Evolutionary conservation across 371 early-diverging fungal genomes (phyloP).

Genomic region (Saksenaea vasiformis): DNA sequence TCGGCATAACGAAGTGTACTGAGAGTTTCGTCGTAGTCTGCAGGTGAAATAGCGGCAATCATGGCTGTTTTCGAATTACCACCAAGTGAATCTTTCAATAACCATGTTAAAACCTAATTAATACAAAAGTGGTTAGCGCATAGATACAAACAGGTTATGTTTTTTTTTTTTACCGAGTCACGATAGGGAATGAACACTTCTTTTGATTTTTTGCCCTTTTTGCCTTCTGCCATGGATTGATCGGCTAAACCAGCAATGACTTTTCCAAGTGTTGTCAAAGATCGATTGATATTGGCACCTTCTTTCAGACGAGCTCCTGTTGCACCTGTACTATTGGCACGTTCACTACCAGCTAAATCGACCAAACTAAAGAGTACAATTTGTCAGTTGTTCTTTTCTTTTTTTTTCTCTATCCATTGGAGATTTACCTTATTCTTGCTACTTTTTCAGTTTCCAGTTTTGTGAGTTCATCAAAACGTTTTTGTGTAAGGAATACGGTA

Average conservation of each 20-base stretch:
- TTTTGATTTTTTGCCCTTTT: slow-evolving; percentile 53
- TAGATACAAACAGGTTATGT: neutral
- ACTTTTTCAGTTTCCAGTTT: slow-evolving; percentile 76
- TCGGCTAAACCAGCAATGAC: slow-evolving; percentile 96
- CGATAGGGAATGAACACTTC: slow-evolving; percentile 84
- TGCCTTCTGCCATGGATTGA: slow-evolving; percentile 53
- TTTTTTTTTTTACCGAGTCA: slow-evolving; percentile 64
- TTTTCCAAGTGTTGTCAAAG: slow-evolving; percentile 95
- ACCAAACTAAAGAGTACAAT: too few species aligned
- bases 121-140: slow-evolving; percentile 1
- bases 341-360: slow-evolving; percentile 95
- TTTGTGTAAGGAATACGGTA: slow-evolving; percentile 80
- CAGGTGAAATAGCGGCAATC: slow-evolving; percentile 86
- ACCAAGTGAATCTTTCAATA: slow-evolving; percentile 92
- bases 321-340: slow-evolving; percentile 94
- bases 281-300: slow-evolving; percentile 98
- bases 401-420: neutral
- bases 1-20: slow-evolving; percentile 96
- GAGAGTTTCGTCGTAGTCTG: slow-evolving; percentile 87
- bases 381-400: too few species aligned
- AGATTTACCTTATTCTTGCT: slow-evolving; percentile 61
- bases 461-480: slow-evolving; percentile 56
- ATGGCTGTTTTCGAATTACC: slow-evolving; percentile 95
- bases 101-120: slow-evolving; percentile 79
- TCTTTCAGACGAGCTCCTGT: slow-evolving; percentile 96